Conservation (phyloP, 306 rosid species). For the Trifolium repens region DNA sequence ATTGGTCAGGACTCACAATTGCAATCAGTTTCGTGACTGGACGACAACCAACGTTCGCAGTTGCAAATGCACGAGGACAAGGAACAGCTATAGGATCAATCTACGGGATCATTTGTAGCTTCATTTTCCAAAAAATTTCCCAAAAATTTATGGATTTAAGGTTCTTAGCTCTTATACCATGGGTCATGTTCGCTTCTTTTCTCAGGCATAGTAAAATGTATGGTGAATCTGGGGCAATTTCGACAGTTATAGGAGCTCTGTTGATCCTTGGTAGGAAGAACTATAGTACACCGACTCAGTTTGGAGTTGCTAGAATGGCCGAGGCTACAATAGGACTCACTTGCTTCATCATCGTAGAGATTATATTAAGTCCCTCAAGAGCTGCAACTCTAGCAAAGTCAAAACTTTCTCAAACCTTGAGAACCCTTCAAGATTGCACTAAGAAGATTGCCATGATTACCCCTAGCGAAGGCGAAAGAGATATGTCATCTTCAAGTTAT, state of each 20-base stretch:
- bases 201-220: conserved; percentile 76
- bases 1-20: conserved; percentile 80
- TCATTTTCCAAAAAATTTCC: conserved; percentile 50
- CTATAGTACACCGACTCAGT: conserved; percentile 61
- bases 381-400: conserved; percentile 70
- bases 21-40: conserved; percentile 64
- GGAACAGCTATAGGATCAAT: conserved; percentile 83
- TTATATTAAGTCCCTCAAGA: conserved; percentile 58
- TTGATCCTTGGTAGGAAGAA: conserved; percentile 72
- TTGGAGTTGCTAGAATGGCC: conserved; percentile 67
- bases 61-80: conserved; percentile 75
- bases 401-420: conserved; percentile 59
- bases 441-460: conserved; percentile 38
- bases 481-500: conserved; percentile 38
- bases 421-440: conserved; percentile 55
- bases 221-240: conserved; percentile 81
- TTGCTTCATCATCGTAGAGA: conserved; percentile 62
- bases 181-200: conserved; percentile 67
- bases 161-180: conserved; percentile 66
- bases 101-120: conserved; percentile 68
- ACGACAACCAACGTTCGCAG: conserved; percentile 64
- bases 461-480: conserved; percentile 36
- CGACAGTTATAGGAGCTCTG: conserved; percentile 77
- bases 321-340: conserved; percentile 75
- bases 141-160: conserved; percentile 43